Evolutionary conservation across 2,329 filamentous ascomycete genomes (phyloP), one percentile per base, ranked within the genome.

Genomic region (Dryadomyces quercivorus): DNA sequence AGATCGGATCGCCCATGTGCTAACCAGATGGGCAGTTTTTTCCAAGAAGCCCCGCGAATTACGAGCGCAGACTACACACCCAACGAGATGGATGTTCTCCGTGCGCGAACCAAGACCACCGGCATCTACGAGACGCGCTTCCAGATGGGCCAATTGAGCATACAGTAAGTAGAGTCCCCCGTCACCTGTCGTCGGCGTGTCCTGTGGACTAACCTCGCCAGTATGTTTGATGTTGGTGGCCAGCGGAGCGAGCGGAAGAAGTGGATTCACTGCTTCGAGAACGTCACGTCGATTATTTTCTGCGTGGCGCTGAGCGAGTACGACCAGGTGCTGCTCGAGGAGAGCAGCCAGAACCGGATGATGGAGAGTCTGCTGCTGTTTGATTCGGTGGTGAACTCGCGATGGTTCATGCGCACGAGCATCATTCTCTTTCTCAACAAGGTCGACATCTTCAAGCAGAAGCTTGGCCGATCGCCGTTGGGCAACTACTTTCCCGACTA

Each of bases 251-350:
- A 98, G 72, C 82, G 93, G 59, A 98, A 98, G 76, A 98, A 98
- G 74, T 98, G 93, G 93, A 98, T 98, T 66, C 93, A 98, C 72
- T 98, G 93, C 74, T 98, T 98, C 69, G 93, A 98, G 70, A 97
- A 97, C 64, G 93, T 98, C 64, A 98, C 93, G 46, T 97, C 93
- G 4, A 98, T 98, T 69, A 98, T 98, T 62, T 98, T 98, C 72
- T 98, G 93, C 66, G 93, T 98, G 58, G 93, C 93, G 16, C 74
- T 98, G 62, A 97, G 91, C 73, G 93, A 98, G 71, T 98, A 98
- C 68, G 93, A 98, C 66, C 93, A 98, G 72, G 92, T 96, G 5
- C 75, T 98, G 53, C 76, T 98, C 44, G 93, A 98, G 71, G 93
- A 97, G 71, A 95, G 88, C 71, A 96, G 92, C 66, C 93, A 95